Evolutionary conservation across 2,329 filamentous ascomycete genomes (phyloP).

Genomic region (Harringtonia lauricola): DNA sequence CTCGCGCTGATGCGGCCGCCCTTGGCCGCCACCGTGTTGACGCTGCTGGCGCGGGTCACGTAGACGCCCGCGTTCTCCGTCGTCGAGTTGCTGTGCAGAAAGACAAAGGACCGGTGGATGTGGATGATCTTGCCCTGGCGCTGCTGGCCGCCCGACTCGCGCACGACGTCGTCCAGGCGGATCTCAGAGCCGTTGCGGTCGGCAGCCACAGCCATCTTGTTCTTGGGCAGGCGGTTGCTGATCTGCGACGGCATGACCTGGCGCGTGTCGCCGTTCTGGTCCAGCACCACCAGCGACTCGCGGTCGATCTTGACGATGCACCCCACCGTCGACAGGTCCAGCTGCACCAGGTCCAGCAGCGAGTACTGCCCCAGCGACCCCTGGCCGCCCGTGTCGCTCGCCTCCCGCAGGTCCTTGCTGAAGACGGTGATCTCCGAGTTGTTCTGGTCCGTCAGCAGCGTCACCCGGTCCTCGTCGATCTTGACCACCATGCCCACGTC

Average conservation of each 20-base stretch:
- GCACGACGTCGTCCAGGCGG: constrained; percentile 80
- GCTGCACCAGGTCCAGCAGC: constrained; percentile 85
- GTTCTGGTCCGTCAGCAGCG: constrained; percentile 82
- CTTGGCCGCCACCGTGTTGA: constrained; percentile 88
- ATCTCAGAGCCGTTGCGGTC: constrained; percentile 93
- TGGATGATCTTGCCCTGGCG: constrained; percentile 84
- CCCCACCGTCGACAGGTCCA: constrained; percentile 84
- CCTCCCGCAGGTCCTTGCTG: constrained; percentile 90
- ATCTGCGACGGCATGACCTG: constrained; percentile 86
- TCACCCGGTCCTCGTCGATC: constrained; percentile 85
- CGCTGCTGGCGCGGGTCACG: constrained; percentile 73
- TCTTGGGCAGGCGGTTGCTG: constrained; percentile 73
- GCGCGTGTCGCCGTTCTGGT: constrained; percentile 77
- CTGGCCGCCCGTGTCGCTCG: constrained; percentile 81
- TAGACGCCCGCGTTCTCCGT: constrained; percentile 85
- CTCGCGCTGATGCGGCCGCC: constrained; percentile 63
- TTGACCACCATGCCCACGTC: constrained; percentile 96
- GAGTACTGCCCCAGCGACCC: constrained; percentile 80
- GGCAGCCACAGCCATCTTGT: constrained; percentile 78
- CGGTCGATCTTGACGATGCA: constrained; percentile 93
- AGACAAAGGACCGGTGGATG: constrained; percentile 86
- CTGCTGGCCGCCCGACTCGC: constrained; percentile 77
- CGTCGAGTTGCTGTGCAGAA: constrained; percentile 72
- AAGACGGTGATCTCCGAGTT: constrained; percentile 95
- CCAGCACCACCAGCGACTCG: constrained; percentile 79